Evolutionary conservation across 352 stramenopile genomes (phyloP).

Genomic region (Pythium monospermum): DNA sequence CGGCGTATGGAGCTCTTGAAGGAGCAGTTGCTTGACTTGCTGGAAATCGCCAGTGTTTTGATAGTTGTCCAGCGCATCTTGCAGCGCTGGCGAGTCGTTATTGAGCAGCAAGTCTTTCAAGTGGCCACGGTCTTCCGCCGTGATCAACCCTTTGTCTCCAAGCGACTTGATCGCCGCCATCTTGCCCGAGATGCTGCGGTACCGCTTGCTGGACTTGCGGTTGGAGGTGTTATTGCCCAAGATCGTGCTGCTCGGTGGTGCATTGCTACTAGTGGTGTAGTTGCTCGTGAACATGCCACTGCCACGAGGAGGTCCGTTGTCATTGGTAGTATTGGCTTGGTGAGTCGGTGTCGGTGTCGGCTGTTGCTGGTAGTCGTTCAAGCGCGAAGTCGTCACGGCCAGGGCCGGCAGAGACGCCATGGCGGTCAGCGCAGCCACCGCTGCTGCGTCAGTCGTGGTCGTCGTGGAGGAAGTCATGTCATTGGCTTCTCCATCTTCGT

Average conservation of each 20-base stretch:
- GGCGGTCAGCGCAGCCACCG: slow-evolving; percentile 11
- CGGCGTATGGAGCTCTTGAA: slow-evolving; percentile 57
- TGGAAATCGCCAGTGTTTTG: slow-evolving; percentile 78
- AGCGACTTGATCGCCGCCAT: slow-evolving; percentile 82
- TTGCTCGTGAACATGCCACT: slow-evolving; percentile 8
- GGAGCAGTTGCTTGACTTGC: slow-evolving; percentile 58
- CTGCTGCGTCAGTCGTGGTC: not conserved
- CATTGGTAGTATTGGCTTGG: not conserved
- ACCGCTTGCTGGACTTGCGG: slow-evolving; percentile 62
- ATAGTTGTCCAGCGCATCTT: slow-evolving; percentile 71
- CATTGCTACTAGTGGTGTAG: slow-evolving; percentile 9
- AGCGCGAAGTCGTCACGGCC: slow-evolving; percentile 4
- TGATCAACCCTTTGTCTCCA: slow-evolving; percentile 67
- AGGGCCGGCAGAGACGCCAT: no score
- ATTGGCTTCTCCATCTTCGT: no score
- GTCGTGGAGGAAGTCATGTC: not conserved
- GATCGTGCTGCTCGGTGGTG: slow-evolving; percentile 15
- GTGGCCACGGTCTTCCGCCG: slow-evolving; percentile 56
- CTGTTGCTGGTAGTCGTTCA: no score
- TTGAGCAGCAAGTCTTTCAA: slow-evolving; percentile 77
- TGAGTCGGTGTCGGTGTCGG: slow-evolving; percentile 8
- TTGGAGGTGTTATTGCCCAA: slow-evolving; percentile 13
- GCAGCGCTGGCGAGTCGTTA: slow-evolving; percentile 66
- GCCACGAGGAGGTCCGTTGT: not conserved
- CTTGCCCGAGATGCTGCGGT: slow-evolving; percentile 73